These are phyloP conservation scores for Umbelopsis sp. DNA, from an alignment of 192 early-diverging fungal genomes.

Conservation along the genomic window DNA sequence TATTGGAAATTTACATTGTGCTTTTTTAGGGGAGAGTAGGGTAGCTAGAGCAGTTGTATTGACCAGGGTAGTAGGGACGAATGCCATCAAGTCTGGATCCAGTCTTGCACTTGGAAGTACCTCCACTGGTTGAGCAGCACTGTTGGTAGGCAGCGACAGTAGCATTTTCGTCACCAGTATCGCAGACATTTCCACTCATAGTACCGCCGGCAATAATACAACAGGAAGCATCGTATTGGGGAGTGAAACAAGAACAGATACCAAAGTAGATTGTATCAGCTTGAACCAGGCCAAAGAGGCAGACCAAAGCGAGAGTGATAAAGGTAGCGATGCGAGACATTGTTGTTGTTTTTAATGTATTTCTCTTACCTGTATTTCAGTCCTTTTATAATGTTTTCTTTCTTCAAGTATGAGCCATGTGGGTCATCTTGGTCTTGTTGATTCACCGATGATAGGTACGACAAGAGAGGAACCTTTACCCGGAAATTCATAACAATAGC, in stretches of 20 bases:
- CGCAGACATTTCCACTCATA: conserved; percentile 13
- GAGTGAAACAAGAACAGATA: conserved; percentile 36
- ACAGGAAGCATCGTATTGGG: conserved; percentile 37
- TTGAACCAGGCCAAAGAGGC: neutral
- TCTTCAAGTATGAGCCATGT: no score
- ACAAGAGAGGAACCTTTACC: no score
- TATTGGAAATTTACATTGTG: neutral
- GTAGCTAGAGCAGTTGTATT: neutral
- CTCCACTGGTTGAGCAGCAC: conserved; percentile 29
- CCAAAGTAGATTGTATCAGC: conserved; percentile 1
- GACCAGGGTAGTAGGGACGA: neutral
- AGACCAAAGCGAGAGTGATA: neutral
- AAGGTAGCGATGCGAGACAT: neutral
- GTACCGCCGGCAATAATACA: conserved; percentile 20
- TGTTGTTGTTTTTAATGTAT: neutral
- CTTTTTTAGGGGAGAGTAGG: neutral
- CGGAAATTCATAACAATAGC: no score
- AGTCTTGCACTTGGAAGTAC: conserved; percentile 30
- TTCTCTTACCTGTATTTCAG: no score
- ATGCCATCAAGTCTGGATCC: conserved; percentile 13
- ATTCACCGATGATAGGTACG: no score
- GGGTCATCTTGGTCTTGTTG: no score
- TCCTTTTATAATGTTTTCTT: no score
- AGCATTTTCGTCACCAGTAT: neutral
- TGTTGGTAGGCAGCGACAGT: neutral